A percentile compares a stretch with the other conserved stretches of the same genome.
phyloP scores from a whole-genome alignment of 2,329 filamentous ascomycete genomes.

The Scorias spongiosa region DNA sequence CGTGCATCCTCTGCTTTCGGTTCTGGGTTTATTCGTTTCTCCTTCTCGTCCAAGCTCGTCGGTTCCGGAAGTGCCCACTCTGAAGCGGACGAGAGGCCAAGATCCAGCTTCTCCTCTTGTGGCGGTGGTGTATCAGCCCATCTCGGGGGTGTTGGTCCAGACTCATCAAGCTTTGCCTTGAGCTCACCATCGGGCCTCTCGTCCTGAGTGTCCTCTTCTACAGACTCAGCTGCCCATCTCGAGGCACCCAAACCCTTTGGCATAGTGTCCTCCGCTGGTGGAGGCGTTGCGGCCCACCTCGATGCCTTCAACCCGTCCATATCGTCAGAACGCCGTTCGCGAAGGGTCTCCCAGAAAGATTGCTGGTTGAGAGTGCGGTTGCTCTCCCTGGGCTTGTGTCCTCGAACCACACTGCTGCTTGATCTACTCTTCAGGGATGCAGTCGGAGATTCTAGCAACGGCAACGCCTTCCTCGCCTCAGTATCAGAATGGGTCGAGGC shows the following conservation, averaged over 20 bases:
- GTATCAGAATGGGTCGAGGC: constrained; percentile 19
- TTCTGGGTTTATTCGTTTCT: not conserved
- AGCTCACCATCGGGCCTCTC: not conserved
- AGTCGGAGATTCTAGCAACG: constrained; percentile 1
- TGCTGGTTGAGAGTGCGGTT: constrained; percentile 36
- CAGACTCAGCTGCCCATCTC: not conserved
- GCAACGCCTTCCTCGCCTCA: not conserved
- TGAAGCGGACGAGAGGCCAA: not conserved
- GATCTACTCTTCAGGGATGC: not conserved
- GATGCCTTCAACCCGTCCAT: constrained; percentile 20
- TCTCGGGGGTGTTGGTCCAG: not conserved
- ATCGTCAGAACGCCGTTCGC: constrained; percentile 23
- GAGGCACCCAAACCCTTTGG: not conserved
- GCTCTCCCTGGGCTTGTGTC: constrained; percentile 27
- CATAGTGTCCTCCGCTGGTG: constrained; percentile 1
- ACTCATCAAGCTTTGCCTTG: not conserved
- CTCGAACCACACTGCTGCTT: constrained; percentile 1
- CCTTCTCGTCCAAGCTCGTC: constrained; percentile 1
- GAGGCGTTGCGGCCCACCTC: constrained; percentile 15
- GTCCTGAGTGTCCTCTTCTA: not conserved
- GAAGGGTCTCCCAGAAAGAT: constrained; percentile 30
- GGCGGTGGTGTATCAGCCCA: not conserved
- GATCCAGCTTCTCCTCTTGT: not conserved
- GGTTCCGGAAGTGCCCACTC: not conserved
- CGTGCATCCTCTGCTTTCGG: not conserved